A percentile compares a stretch with the other conserved stretches of the same genome.
phyloP scores from a whole-genome alignment of 768 basidiomycete genomes.

The Pulveroboletus sp. region DNA sequence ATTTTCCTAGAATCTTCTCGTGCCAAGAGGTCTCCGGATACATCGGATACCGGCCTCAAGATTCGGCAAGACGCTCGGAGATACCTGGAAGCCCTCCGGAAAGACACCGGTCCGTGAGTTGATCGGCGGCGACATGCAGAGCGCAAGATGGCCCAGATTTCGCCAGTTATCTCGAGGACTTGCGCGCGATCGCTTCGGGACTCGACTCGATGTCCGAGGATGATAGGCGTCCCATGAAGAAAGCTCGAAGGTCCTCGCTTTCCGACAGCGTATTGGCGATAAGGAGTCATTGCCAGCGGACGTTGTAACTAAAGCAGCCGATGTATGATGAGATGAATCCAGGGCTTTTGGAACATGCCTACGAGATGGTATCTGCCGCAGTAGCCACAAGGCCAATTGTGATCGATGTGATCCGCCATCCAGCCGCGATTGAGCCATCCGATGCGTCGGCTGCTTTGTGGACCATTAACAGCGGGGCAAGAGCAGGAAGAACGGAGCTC shows the following conservation, averaged over 20 bases:
- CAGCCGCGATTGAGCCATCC: not conserved
- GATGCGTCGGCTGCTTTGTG: conserved; percentile 9
- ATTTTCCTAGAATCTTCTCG: conserved; percentile 12
- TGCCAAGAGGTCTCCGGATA: conserved; percentile 13
- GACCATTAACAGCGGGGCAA: conserved; percentile 11
- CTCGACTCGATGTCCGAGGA: conserved; percentile 9
- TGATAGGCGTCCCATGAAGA: conserved; percentile 10
- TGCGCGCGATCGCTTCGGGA: conserved; percentile 11
- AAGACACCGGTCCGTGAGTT: conserved; percentile 2
- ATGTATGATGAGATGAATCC: conserved; percentile 15
- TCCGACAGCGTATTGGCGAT: not conserved
- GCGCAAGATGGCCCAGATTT: conserved; percentile 1
- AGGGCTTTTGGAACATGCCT: conserved; percentile 9
- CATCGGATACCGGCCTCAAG: conserved; percentile 9
- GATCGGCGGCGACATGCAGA: not conserved
- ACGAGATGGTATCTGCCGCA: not conserved
- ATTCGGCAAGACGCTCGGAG: conserved; percentile 5
- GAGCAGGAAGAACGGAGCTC: too few species aligned
- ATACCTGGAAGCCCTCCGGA: conserved; percentile 1
- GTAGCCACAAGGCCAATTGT: not conserved
- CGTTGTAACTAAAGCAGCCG: conserved; percentile 5
- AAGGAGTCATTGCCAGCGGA: conserved; percentile 6
- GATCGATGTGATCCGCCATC: not conserved
- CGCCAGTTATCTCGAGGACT: conserved; percentile 10
- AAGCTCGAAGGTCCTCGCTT: conserved; percentile 6